Evolutionary conservation across 352 stramenopile genomes (phyloP).

Genomic region (Globisporangium cylindrosporum): DNA sequence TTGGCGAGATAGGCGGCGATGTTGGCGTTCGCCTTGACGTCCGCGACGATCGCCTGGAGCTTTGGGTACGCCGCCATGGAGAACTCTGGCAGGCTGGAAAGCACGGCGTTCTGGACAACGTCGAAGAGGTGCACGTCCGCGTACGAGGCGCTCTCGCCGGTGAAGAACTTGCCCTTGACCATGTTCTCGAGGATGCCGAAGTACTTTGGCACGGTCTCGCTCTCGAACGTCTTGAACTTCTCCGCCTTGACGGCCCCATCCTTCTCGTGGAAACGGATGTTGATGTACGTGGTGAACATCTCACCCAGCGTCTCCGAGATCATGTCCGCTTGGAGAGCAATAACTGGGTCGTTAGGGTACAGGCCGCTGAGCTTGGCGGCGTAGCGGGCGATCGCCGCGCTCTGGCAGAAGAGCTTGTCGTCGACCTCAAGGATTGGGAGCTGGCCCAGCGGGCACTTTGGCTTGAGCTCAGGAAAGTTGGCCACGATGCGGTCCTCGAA

Average conservation of each 20-base stretch:
- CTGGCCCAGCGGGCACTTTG: conserved; percentile 37
- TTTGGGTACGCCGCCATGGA: conserved; percentile 40
- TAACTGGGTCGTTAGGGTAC: conserved; percentile 27
- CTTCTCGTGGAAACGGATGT: conserved; percentile 26
- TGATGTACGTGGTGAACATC: conserved; percentile 10
- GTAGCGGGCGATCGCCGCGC: conserved; percentile 40
- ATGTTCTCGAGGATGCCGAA: conserved; percentile 39
- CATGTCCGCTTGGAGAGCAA: conserved; percentile 30
- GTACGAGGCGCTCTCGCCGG: conserved; percentile 36
- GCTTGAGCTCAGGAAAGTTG: conserved; percentile 37
- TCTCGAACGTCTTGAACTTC: conserved; percentile 9
- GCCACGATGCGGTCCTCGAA: conserved; percentile 37
- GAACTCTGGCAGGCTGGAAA: conserved; percentile 27
- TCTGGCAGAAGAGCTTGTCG: conserved; percentile 34
- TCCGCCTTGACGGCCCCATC: conserved; percentile 26
- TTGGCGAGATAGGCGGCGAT: conserved; percentile 42
- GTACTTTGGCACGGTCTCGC: conserved; percentile 6
- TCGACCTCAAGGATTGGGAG: conserved; percentile 38
- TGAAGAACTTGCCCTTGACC: conserved; percentile 50
- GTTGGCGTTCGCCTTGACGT: conserved; percentile 35
- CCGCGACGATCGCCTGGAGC: conserved; percentile 33
- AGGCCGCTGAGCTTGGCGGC: conserved; percentile 33
- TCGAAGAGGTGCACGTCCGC: conserved; percentile 49
- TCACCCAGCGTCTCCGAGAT: conserved; percentile 19
- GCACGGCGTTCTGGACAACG: conserved; percentile 40